These are phyloP conservation scores for Styphnolobium japonicum DNA, from an alignment of 306 rosid genomes.

Conservation along the genomic window DNA sequence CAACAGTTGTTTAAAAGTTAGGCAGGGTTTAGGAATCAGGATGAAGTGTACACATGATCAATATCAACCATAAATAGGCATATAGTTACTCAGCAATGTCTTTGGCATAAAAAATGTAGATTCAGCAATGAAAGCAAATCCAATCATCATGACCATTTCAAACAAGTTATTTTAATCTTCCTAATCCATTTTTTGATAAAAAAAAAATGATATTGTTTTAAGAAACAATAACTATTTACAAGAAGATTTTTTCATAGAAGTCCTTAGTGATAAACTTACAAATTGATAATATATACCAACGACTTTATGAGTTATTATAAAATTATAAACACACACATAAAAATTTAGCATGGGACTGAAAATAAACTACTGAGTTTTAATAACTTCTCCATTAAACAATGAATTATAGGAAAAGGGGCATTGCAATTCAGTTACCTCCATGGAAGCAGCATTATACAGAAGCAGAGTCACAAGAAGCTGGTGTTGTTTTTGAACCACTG, in stretches of 20 bases:
- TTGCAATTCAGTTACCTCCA: constrained; percentile 67
- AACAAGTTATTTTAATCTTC: neutral
- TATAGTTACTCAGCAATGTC: neutral
- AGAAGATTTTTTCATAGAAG: neutral
- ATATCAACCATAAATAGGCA: neutral
- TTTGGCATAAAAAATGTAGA: neutral
- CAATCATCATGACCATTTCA: neutral
- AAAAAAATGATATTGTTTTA: neutral
- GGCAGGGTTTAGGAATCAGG: constrained; percentile 24
- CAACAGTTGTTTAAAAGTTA: constrained; percentile 29
- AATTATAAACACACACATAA: neutral
- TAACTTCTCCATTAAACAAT: neutral
- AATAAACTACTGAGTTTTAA: neutral
- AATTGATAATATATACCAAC: neutral
- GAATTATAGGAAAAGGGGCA: neutral
- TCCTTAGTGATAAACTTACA: neutral
- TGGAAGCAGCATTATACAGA: constrained; percentile 85
- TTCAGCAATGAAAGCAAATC: neutral
- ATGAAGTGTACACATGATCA: constrained; percentile 11
- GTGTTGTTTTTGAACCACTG: constrained; percentile 93
- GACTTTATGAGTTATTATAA: neutral
- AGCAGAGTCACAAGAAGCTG: constrained; percentile 96
- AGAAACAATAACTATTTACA: neutral
- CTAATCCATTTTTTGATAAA: constrained; percentile 31
- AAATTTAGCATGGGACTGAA: neutral